phyloP scores from a whole-genome alignment of 2,329 filamentous ascomycete species.

The Fusarium subtropicale region DNA sequence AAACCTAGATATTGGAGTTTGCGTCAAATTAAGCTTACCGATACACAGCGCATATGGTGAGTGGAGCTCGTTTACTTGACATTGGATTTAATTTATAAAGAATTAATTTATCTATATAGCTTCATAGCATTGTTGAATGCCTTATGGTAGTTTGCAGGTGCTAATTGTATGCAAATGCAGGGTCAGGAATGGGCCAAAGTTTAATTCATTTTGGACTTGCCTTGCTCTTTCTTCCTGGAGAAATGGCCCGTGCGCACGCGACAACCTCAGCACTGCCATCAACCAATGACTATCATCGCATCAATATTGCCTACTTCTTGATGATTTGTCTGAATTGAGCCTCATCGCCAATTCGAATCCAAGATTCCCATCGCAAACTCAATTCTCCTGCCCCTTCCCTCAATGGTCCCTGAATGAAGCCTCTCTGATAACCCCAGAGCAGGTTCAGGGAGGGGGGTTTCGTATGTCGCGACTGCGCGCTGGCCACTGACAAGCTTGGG shows the following conservation, averaged over 20 bases:
- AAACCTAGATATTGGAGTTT: not conserved
- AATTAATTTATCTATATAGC: not conserved
- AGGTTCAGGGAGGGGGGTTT: constrained; percentile 45
- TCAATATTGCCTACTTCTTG: constrained; percentile 21
- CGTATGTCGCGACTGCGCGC: constrained; percentile 39
- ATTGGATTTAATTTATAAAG: not conserved
- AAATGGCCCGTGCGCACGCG: constrained; percentile 40
- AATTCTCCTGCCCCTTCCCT: constrained; percentile 7
- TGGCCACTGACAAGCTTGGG: constrained; percentile 31
- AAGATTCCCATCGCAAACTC: constrained; percentile 1
- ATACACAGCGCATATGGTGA: not conserved
- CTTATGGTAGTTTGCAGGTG: not conserved
- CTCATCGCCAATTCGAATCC: constrained; percentile 13
- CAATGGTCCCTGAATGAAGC: constrained; percentile 41
- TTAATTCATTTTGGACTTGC: constrained; percentile 34
- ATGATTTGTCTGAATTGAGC: constrained; percentile 8
- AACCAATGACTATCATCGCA: constrained; percentile 39
- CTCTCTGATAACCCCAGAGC: constrained; percentile 35
- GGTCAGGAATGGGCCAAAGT: constrained; percentile 19
- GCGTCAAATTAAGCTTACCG: not conserved
- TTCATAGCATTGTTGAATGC: not conserved
- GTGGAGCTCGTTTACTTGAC: not conserved
- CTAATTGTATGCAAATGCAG: not conserved
- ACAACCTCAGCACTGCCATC: constrained; percentile 39
- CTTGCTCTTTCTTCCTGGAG: constrained; percentile 5